Percentiles rank a stretch among this genome's conserved stretches.
These are phyloP conservation scores for Penicillium psychrosexuale DNA, from an alignment of 2,329 filamentous ascomycete species.

Conservation along the genomic window DNA sequence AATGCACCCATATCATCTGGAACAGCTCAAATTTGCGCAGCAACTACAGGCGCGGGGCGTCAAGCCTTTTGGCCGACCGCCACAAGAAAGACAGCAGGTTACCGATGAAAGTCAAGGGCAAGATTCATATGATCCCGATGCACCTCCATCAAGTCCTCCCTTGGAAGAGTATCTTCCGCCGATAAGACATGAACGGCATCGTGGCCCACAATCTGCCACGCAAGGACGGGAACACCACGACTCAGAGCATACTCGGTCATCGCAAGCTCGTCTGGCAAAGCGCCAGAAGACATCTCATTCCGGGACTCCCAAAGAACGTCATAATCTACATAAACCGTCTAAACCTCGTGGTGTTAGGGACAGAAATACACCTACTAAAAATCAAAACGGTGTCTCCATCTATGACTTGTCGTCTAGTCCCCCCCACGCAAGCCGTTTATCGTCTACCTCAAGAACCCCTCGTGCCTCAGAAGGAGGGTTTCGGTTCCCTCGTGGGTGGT, in stretches of 20 bases:
- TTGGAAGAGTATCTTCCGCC: slow-evolving; percentile 31
- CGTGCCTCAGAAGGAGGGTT: slow-evolving; percentile 29
- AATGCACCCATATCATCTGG: slow-evolving; percentile 48
- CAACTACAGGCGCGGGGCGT: slow-evolving; percentile 43
- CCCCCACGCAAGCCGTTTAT: slow-evolving; percentile 36
- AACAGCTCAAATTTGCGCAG: slow-evolving; percentile 44
- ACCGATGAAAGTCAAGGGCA: slow-evolving; percentile 33
- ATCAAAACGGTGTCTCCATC: slow-evolving; percentile 11
- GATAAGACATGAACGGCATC: slow-evolving; percentile 14
- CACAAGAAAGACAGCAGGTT: slow-evolving; percentile 14
- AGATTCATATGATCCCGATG: slow-evolving; percentile 33
- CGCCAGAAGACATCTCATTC: slow-evolving; percentile 35
- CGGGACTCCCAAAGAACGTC: slow-evolving; percentile 7
- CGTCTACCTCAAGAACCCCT: slow-evolving; percentile 24
- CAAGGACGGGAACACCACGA: slow-evolving; percentile 4
- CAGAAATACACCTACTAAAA: slow-evolving; percentile 15
- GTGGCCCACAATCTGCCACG: background rate
- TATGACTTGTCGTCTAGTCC: slow-evolving; percentile 42
- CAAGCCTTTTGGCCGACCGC: slow-evolving; percentile 39
- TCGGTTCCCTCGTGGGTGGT: slow-evolving; percentile 37
- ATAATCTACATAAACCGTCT: slow-evolving; percentile 7
- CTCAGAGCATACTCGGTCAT: slow-evolving; percentile 1
- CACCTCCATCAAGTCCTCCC: slow-evolving; percentile 33
- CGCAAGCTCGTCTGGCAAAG: slow-evolving; percentile 28
- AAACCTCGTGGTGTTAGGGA: slow-evolving; percentile 29